Conservation (phyloP, 78 protist species). For the Anaeramoeba flamelloides region DNA sequence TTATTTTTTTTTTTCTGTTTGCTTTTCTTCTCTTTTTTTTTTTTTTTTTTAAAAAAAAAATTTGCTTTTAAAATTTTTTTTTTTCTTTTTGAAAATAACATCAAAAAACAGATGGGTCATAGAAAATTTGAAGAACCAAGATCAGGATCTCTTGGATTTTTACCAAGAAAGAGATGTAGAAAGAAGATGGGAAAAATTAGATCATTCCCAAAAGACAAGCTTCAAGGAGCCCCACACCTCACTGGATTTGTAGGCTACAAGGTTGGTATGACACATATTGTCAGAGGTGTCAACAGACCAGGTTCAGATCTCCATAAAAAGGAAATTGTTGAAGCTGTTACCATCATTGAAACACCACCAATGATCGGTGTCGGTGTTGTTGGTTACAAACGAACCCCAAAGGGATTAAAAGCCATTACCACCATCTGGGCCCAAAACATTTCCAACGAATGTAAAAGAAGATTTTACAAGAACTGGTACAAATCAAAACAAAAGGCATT, state of each 20-base stretch:
- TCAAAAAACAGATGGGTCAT: too few relatives aligned
- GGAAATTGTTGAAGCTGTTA: slow-evolving; percentile 97
- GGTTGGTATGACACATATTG: slow-evolving; percentile 99
- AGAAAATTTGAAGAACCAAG: slow-evolving; percentile 91
- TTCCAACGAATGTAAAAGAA: slow-evolving; percentile 51
- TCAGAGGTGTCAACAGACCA: slow-evolving; percentile 83
- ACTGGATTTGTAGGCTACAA: slow-evolving; percentile 99
- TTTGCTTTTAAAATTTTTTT: too few relatives aligned
- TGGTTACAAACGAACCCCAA: slow-evolving; percentile 92
- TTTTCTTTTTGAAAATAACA: too few relatives aligned
- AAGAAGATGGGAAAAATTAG: slow-evolving; percentile 67
- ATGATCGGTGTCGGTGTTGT: slow-evolving; percentile 94
- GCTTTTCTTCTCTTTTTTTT: too few relatives aligned
- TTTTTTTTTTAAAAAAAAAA: too few relatives aligned
- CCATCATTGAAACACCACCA: slow-evolving; percentile 97
- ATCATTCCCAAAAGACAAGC: slow-evolving; percentile 99
- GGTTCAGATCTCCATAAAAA: slow-evolving; percentile 96
- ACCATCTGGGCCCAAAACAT: slow-evolving; percentile 96
- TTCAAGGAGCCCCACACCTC: slow-evolving; percentile 77
- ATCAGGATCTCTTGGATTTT: slow-evolving; percentile 96
- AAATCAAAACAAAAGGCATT: slow-evolving; percentile 84
- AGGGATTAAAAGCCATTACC: slow-evolving; percentile 80
- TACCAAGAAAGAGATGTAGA: slow-evolving; percentile 87
- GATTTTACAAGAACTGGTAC: slow-evolving; percentile 96
- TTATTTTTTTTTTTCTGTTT: too few relatives aligned